Percentiles rank a stretch among this genome's conserved stretches.
Conservation (phyloP, 2,329 filamentous ascomycete species). For the Calonectria ilicicola region DNA sequence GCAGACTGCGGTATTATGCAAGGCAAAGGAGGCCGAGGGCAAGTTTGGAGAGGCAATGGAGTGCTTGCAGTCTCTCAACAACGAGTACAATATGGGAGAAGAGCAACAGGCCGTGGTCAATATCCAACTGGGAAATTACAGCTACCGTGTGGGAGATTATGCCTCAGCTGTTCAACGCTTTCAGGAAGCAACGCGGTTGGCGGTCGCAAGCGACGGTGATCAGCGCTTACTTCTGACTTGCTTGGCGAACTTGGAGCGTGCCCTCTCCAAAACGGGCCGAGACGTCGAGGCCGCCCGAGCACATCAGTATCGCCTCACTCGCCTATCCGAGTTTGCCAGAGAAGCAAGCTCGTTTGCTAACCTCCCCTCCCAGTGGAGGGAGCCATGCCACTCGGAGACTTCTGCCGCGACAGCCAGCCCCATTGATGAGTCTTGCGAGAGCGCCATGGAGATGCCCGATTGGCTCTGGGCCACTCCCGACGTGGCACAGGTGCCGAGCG, state of each 20-base stretch:
- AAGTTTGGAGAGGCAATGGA: constrained; percentile 46
- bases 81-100: constrained; percentile 44
- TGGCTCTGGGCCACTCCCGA: constrained; percentile 36
- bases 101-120: constrained; percentile 48
- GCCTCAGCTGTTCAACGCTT: constrained; percentile 45
- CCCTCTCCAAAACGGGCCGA: constrained; percentile 38
- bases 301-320: constrained; percentile 43
- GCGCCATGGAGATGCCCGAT: constrained; percentile 34
- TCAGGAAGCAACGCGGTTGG: constrained; percentile 44
- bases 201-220: constrained; percentile 43
- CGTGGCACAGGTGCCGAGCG: constrained; percentile 19
- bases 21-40: constrained; percentile 44
- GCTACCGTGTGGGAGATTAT: constrained; percentile 43
- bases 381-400: constrained; percentile 29
- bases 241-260: constrained; percentile 49
- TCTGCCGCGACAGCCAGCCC: constrained; percentile 30
- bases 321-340: constrained; percentile 45
- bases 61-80: constrained; percentile 45
- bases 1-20: constrained; percentile 46
- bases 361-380: constrained; percentile 12
- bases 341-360: constrained; percentile 42
- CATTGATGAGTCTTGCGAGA: constrained; percentile 29
- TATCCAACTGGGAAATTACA: constrained; percentile 48
- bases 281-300: constrained; percentile 42
- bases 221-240: constrained; percentile 47